These are phyloP conservation scores for Colletotrichum nymphaeae DNA, from an alignment of 2,329 filamentous ascomycete genomes.

Conservation along the genomic window DNA sequence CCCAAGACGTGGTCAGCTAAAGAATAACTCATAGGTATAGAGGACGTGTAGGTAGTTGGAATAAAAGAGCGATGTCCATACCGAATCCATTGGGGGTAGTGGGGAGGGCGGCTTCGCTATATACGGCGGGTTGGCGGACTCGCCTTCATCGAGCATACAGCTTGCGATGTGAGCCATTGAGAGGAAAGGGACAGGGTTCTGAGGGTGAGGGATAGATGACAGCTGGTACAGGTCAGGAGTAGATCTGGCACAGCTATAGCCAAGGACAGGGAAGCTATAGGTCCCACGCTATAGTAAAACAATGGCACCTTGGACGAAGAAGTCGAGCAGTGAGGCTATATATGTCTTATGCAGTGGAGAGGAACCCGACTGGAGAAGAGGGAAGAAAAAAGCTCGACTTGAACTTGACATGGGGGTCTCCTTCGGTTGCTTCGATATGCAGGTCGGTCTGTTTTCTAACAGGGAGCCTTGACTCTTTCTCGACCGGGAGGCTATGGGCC, in stretches of 20 bases:
- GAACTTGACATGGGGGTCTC: slow-evolving; percentile 24
- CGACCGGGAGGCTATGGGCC: slow-evolving; percentile 28
- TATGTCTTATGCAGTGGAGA: slow-evolving; percentile 36
- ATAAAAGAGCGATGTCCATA: slow-evolving; percentile 46
- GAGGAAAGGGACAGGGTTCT: slow-evolving; percentile 35
- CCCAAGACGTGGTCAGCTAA: slow-evolving; percentile 27
- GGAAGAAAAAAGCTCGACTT: slow-evolving; percentile 33
- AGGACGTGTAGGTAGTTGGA: slow-evolving; percentile 18
- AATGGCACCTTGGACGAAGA: slow-evolving; percentile 23
- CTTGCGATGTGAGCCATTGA: slow-evolving; percentile 73
- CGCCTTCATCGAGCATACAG: slow-evolving; percentile 65
- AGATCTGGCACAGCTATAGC: slow-evolving; percentile 37
- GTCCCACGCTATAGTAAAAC: slow-evolving; percentile 34
- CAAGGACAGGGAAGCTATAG: slow-evolving; percentile 35
- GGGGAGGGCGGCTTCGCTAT: slow-evolving; percentile 63
- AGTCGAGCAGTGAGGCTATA: slow-evolving; percentile 39
- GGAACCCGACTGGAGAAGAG: slow-evolving; percentile 28
- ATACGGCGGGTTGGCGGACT: slow-evolving; percentile 53
- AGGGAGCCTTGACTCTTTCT: slow-evolving; percentile 34
- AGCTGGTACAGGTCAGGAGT: slow-evolving; percentile 31
- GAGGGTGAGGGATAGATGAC: slow-evolving; percentile 28
- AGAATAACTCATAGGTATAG: slow-evolving; percentile 34
- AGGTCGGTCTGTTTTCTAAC: slow-evolving; percentile 33
- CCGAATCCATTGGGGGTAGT: slow-evolving; percentile 56
- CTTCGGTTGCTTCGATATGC: slow-evolving; percentile 31